phyloP scores from a whole-genome alignment of 805 yeast genomes.

The Citeromyces nyonsensis region DNA sequence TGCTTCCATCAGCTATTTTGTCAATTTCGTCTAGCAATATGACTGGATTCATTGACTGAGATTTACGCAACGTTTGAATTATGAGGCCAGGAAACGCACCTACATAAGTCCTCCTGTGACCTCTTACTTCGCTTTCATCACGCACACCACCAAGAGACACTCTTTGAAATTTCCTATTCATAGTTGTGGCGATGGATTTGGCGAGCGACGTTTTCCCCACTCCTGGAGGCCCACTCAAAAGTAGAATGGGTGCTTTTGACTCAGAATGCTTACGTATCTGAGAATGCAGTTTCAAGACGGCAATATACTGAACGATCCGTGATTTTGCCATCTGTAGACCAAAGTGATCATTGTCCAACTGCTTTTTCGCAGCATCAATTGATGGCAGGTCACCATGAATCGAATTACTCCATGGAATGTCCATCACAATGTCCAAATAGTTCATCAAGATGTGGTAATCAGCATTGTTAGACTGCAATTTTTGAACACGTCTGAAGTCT shows the following conservation, averaged over 20 bases:
- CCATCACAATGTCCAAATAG: conserved; percentile 49
- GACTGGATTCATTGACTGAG: conserved; percentile 70
- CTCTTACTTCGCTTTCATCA: conserved; percentile 82
- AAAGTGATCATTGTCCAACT: conserved; percentile 62
- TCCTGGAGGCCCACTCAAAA: conserved; percentile 88
- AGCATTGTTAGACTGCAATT: conserved; percentile 38
- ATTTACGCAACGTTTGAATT: conserved; percentile 61
- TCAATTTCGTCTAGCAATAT: conserved; percentile 78
- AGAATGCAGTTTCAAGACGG: conserved; percentile 49
- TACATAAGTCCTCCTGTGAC: conserved; percentile 82
- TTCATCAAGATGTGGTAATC: conserved; percentile 52
- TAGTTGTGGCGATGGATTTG: conserved; percentile 58
- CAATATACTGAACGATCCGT: conserved; percentile 64
- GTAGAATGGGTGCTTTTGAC: conserved; percentile 49
- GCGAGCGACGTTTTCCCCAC: conserved; percentile 87
- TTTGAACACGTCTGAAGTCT: conserved; percentile 39
- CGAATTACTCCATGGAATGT: conserved; percentile 40
- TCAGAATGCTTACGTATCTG: conserved; percentile 5
- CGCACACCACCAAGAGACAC: conserved; percentile 78
- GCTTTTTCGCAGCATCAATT: conserved; percentile 32
- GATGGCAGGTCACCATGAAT: conserved; percentile 24
- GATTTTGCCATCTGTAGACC: conserved; percentile 64
- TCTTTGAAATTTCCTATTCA: conserved; percentile 64
- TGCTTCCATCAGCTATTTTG: conserved; percentile 45
- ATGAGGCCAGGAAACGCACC: conserved; percentile 87